Percentiles rank a stretch among this genome's conserved stretches.
phyloP scores from a whole-genome alignment of 106 monocot species.

The Posidonia australis region DNA sequence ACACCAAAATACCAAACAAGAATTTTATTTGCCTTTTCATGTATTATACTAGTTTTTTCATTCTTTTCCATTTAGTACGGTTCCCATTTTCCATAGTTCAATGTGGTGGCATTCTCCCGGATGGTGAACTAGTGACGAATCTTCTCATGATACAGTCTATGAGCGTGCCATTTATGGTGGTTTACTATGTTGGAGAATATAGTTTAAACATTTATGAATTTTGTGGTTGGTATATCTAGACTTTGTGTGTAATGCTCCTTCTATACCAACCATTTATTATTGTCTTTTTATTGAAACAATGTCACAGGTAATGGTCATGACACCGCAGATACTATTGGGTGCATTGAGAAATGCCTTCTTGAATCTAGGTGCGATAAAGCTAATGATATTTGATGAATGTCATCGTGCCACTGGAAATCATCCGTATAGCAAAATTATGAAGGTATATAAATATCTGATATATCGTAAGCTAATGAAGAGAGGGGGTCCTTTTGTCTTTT shows the following conservation, averaged over 20 bases:
- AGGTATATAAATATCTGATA: slow-evolving; percentile 29
- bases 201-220: too few relatives aligned
- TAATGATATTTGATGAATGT: slow-evolving; percentile 87
- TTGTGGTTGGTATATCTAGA: neutral
- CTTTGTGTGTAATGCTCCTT: too few relatives aligned
- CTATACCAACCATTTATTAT: neutral
- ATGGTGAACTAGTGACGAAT: too few relatives aligned
- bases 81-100: too few relatives aligned
- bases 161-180: too few relatives aligned
- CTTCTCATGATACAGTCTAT: too few relatives aligned
- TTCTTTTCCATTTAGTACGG: too few relatives aligned
- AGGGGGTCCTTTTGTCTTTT: neutral
- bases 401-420: slow-evolving; percentile 74
- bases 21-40: too few relatives aligned
- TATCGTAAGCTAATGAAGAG: neutral
- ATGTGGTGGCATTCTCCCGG: too few relatives aligned
- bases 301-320: slow-evolving; percentile 85
- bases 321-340: slow-evolving; percentile 77
- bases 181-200: too few relatives aligned
- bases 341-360: slow-evolving; percentile 71
- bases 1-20: too few relatives aligned
- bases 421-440: slow-evolving; percentile 76
- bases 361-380: slow-evolving; percentile 31
- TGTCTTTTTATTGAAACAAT: neutral
- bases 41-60: too few relatives aligned